Conservation (phyloP, 257 asterid genomes). For the Nicotiana otophora region DNA sequence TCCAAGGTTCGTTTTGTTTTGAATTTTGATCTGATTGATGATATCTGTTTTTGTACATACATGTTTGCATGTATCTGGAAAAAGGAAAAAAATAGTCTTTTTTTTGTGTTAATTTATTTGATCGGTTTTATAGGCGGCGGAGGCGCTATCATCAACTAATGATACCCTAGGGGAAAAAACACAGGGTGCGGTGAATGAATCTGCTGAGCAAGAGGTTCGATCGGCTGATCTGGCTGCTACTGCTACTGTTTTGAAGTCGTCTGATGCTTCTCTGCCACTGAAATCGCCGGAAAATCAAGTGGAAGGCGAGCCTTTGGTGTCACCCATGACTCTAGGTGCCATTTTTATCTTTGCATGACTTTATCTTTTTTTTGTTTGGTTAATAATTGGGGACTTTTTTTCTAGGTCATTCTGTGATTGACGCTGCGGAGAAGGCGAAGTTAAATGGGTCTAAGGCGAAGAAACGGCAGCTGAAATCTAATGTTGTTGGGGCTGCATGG, state of each 20-base stretch:
- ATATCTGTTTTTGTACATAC: neutral
- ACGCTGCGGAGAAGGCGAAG: conserved; percentile 42
- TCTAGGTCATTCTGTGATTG: conserved; percentile 35
- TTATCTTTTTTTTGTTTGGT: conserved; percentile 10
- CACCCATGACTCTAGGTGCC: conserved; percentile 23
- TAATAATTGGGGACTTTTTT: neutral
- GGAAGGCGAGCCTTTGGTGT: conserved; percentile 38
- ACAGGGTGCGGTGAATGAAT: conserved; percentile 27
- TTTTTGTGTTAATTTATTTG: conserved; percentile 3
- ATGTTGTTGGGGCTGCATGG: conserved; percentile 65
- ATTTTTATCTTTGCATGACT: conserved; percentile 20
- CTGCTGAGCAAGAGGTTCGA: conserved; percentile 43
- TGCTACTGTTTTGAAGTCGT: conserved; percentile 29
- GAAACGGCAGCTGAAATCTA: conserved; percentile 50
- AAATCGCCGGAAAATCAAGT: conserved; percentile 34
- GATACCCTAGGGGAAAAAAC: conserved; percentile 38
- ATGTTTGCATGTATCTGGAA: conserved; percentile 8
- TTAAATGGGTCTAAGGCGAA: conserved; percentile 35
- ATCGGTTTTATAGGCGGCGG: conserved; percentile 59
- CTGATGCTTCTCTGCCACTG: conserved; percentile 39
- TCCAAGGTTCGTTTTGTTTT: conserved; percentile 50
- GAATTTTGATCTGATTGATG: neutral
- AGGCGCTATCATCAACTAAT: conserved; percentile 55
- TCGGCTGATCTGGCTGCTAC: conserved; percentile 58
- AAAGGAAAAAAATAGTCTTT: neutral